Base-by-base conservation (phyloP, 192 early-diverging fungal species). In the Coemansia sp. region DNA sequence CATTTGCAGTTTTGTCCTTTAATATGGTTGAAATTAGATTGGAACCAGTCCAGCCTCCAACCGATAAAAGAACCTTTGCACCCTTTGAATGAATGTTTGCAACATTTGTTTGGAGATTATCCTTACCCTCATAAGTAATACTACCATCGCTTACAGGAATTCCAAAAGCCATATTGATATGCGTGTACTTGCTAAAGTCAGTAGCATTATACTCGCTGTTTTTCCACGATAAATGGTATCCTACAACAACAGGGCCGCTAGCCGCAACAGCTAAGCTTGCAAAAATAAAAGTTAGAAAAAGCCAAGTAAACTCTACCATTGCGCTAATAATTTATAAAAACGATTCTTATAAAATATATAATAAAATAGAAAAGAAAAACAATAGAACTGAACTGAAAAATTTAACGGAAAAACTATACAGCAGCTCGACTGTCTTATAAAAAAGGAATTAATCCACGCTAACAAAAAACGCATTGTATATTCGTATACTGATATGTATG, bases 31-130 rank as follows among this genome's bases (percentile, higher is more conserved):
- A 41, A 22, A 41, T 37, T 20, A 13, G 11, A 22, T 50, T 55
- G 14, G 75, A 78, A 3, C 82, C 85, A 4, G 80, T 74, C 85
- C 85, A 87, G 0, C 85, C 85, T 35, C 85, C 85, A 25, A 87
- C 60, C 1, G 83, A 84, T 9, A 85, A 50, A 10, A 80, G 57
- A 0, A 81, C 82, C 49, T 87, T 85, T 27, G 77, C 55, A 14
- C 67, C 70, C 1, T 72, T 69, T 4, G 44, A 34, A 38, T 84
- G 81, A 8, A 81, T 74, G 27, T 44, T 46, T 0, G 26, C 45
- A 11, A 81, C 78, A 11, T 77, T 20, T 22, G 56, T 15, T 2
- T 68, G 60, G 7, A 78, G n/a, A 1, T 35, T 47, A 27, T 35
- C 9, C 22, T 58, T 39, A 25, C 48, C 42, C 0, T 56, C 56